phyloP scores from a whole-genome alignment of 179 eudicot species.

The Beta lomatogona region DNA sequence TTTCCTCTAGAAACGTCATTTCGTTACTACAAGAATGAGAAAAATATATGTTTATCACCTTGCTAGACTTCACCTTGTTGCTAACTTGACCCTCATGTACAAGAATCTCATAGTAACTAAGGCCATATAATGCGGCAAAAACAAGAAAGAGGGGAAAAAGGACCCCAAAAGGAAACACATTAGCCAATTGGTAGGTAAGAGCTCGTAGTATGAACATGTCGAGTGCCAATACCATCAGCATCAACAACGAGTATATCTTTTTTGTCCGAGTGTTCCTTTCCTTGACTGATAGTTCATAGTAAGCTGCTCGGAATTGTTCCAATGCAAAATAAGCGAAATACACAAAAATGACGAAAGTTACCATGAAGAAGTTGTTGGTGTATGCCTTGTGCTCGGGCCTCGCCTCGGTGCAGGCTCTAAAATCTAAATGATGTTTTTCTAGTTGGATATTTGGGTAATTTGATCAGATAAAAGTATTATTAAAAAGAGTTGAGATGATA shows the following conservation, averaged over 20 bases:
- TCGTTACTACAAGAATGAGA: not conserved
- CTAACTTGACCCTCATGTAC: not conserved
- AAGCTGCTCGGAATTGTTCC: not conserved
- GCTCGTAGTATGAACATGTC: not conserved
- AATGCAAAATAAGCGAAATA: not conserved
- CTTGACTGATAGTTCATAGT: not conserved
- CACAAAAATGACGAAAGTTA: slow-evolving; percentile 4
- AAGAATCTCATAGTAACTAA: slow-evolving; percentile 4
- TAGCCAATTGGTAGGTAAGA: slow-evolving; percentile 8
- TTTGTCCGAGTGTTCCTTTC: not conserved
- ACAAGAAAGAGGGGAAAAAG: not conserved
- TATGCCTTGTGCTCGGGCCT: slow-evolving; percentile 1
- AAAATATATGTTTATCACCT: not conserved
- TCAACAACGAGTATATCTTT: not conserved
- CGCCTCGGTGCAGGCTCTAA: too few relatives aligned
- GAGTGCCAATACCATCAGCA: not conserved
- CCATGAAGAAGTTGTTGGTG: slow-evolving; percentile 5
- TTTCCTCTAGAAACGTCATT: not conserved
- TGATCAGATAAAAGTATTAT: not conserved
- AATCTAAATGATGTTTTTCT: not conserved
- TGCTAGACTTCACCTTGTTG: not conserved
- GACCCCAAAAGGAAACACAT: not conserved
- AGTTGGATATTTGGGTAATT: too few relatives aligned
- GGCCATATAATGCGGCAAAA: not conserved
- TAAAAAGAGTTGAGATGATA: not conserved